phyloP scores from a whole-genome alignment of 169 alveolate genomes.

The Cryptosporidium sp. region DNA sequence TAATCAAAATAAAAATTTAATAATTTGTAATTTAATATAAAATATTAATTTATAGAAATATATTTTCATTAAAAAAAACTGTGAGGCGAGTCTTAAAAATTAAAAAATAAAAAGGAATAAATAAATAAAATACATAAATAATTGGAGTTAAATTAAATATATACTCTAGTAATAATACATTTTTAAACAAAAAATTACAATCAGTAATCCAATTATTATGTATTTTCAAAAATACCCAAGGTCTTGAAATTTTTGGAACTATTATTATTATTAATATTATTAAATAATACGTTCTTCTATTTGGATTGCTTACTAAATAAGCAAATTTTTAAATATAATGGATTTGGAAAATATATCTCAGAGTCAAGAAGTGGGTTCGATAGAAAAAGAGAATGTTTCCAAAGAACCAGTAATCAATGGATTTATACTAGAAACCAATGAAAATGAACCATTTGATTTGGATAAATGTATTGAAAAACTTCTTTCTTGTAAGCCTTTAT shows the following conservation, averaged over 20 bases:
- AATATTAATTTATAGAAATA: background rate
- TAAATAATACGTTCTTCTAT: background rate
- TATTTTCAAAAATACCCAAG: background rate
- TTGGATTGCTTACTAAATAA: background rate
- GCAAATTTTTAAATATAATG: constrained; percentile 1
- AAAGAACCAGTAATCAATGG: constrained; percentile 63
- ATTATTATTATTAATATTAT: background rate
- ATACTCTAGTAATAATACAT: no score
- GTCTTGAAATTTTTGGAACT: background rate
- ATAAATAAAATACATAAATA: background rate
- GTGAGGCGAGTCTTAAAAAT: background rate
- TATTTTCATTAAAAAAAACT: background rate
- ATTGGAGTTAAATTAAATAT: background rate
- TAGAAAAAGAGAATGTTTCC: background rate
- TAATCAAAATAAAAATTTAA: background rate
- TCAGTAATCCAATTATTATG: background rate
- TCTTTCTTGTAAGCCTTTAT: constrained; percentile 81
- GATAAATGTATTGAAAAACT: constrained; percentile 80
- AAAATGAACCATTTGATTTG: constrained; percentile 65
- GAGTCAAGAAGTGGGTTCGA: constrained; percentile 1
- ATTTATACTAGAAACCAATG: constrained; percentile 48
- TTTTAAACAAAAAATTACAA: background rate
- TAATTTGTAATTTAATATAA: background rate
- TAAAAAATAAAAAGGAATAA: background rate
- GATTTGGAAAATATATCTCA: constrained; percentile 30